phyloP scores from a whole-genome alignment of 2,329 filamentous ascomycete species.

The Botrytis paeoniae region DNA sequence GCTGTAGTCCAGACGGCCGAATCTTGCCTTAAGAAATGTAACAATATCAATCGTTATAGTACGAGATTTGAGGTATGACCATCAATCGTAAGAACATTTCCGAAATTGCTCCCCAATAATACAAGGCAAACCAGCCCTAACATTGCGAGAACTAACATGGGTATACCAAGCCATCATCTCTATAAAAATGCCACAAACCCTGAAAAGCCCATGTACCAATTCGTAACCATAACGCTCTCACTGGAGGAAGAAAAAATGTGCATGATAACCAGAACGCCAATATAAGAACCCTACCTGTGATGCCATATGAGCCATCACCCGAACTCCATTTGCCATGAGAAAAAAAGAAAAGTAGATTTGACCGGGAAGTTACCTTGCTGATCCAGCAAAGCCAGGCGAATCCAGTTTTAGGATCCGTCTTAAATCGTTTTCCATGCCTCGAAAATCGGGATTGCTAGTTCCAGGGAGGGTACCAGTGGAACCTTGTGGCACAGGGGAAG shows the following conservation, averaged over 20 bases:
- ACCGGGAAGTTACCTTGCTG: constrained; percentile 12
- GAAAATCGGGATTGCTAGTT: constrained; percentile 30
- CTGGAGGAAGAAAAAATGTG: constrained; percentile 10
- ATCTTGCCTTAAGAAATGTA: constrained; percentile 11
- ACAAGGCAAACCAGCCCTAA: constrained; percentile 17
- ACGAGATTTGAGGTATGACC: constrained; percentile 15
- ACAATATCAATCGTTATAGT: constrained; percentile 10
- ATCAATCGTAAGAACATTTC: constrained; percentile 17
- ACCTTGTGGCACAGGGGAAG: constrained; percentile 25
- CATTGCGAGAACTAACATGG: constrained; percentile 16
- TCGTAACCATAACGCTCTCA: constrained; percentile 17
- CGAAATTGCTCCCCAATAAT: constrained; percentile 18
- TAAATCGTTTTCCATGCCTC: constrained; percentile 38
- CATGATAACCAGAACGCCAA: constrained; percentile 17
- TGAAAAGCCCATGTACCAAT: constrained; percentile 11
- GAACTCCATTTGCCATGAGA: constrained; percentile 10
- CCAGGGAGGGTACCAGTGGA: constrained; percentile 26
- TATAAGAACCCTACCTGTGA: not conserved
- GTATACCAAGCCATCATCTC: constrained; percentile 19
- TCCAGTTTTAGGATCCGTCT: constrained; percentile 38
- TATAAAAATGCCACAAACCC: constrained; percentile 18
- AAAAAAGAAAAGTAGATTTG: not conserved
- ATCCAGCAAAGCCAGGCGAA: constrained; percentile 23
- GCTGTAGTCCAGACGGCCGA: constrained; percentile 4
- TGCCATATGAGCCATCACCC: constrained; percentile 14